These are phyloP conservation scores for Aspergillus carbonarius DNA, from an alignment of 2,329 filamentous ascomycete species.

Conservation along the genomic window DNA sequence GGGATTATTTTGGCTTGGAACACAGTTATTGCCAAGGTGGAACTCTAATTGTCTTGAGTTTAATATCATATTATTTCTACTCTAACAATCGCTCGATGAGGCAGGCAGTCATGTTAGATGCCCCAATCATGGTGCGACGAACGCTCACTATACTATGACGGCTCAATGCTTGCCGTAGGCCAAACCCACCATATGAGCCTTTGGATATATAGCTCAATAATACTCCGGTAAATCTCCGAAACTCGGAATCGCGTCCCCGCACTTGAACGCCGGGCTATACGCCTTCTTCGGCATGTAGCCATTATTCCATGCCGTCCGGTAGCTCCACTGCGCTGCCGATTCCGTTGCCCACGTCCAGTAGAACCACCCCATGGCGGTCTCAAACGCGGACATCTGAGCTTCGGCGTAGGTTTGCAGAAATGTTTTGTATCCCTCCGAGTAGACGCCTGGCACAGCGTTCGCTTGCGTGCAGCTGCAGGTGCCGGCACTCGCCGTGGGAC, in stretches of 20 bases:
- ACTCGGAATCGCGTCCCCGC: constrained; percentile 50
- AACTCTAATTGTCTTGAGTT: neutral
- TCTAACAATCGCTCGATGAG: too few relatives aligned
- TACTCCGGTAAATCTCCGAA: constrained; percentile 45
- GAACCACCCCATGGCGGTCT: constrained; percentile 94
- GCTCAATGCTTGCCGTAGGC: neutral
- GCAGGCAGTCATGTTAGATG: too few relatives aligned
- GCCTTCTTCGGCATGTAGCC: constrained; percentile 76
- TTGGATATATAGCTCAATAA: constrained; percentile 33
- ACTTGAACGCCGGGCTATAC: constrained; percentile 69
- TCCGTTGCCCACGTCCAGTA: constrained; percentile 99
- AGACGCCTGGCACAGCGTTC: constrained; percentile 69
- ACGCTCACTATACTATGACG: neutral
- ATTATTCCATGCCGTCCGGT: constrained; percentile 62
- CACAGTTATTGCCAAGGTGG: too few relatives aligned
- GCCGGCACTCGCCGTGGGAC: constrained; percentile 62
- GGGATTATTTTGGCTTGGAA: too few relatives aligned
- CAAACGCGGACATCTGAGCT: constrained; percentile 93
- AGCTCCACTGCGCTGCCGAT: constrained; percentile 80
- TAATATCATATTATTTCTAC: neutral
- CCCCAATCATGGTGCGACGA: too few relatives aligned
- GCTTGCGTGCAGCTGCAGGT: constrained; percentile 72
- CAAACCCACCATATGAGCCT: neutral
- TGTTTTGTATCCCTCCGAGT: constrained; percentile 73
- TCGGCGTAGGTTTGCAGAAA: constrained; percentile 89